A percentile compares a stretch with the other conserved stretches of the same genome.
Evolutionary conservation across 2,329 filamentous ascomycete genomes (phyloP).

Genomic region (Esteya vermicola): DNA sequence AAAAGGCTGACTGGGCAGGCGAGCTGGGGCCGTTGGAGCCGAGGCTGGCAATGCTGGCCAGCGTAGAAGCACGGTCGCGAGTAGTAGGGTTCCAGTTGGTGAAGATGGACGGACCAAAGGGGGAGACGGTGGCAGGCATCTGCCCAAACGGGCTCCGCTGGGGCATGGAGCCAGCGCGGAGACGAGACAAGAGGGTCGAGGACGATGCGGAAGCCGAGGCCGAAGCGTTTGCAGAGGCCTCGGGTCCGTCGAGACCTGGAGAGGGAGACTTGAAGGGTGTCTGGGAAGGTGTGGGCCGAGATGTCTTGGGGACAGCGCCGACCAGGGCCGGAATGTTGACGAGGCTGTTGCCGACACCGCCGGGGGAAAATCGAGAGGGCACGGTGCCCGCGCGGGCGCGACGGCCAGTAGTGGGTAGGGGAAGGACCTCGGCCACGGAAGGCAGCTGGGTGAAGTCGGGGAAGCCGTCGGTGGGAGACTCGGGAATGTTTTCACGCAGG

Average conservation of each 20-base stretch:
- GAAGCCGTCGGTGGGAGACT: slow-evolving; percentile 91
- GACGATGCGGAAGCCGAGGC: slow-evolving; percentile 28
- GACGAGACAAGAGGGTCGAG: slow-evolving; percentile 65
- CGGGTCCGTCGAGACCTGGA: slow-evolving; percentile 34
- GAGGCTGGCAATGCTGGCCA: slow-evolving; percentile 71
- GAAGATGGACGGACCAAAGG: slow-evolving; percentile 85
- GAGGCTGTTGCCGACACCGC: slow-evolving; percentile 48
- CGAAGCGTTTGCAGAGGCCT: too few species aligned
- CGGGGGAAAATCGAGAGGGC: slow-evolving; percentile 84
- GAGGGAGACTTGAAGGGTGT: slow-evolving; percentile 68
- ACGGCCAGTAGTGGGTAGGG: slow-evolving; percentile 53
- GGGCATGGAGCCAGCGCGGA: slow-evolving; percentile 88
- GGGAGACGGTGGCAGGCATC: slow-evolving; percentile 40
- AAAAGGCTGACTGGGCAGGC: slow-evolving; percentile 74
- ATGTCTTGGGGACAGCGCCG: slow-evolving; percentile 58
- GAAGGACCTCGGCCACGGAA: slow-evolving; percentile 48
- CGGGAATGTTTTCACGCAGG: slow-evolving; percentile 90
- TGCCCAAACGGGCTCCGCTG: slow-evolving; percentile 58
- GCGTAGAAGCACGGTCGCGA: slow-evolving; percentile 72
- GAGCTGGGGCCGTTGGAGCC: slow-evolving; percentile 83
- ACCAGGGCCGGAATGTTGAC: slow-evolving; percentile 37
- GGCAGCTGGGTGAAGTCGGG: slow-evolving; percentile 71
- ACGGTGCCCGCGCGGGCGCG: slow-evolving; percentile 86
- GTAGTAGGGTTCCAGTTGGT: slow-evolving; percentile 67
- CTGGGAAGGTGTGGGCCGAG: slow-evolving; percentile 71